Evolutionary conservation across 345 rosid species (phyloP).

Genomic region (Eucalyptus tenuipes): DNA sequence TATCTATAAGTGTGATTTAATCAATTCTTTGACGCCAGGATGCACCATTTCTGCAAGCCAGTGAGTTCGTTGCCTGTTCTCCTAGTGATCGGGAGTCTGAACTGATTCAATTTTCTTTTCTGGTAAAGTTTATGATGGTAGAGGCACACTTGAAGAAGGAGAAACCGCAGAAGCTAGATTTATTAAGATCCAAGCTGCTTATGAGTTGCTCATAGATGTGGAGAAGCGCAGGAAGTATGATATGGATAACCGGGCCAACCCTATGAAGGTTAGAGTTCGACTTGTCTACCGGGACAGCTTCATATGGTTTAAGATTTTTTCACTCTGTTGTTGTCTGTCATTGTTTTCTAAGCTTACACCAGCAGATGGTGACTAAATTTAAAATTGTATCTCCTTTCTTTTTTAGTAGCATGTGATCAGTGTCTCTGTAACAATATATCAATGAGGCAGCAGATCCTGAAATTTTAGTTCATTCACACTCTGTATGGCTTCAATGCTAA

Average conservation of each 20-base stretch:
- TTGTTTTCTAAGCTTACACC: not conserved
- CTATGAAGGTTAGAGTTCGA: conserved; percentile 59
- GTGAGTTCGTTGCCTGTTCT: not conserved
- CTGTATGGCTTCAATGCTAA: not conserved
- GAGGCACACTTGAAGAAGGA: conserved; percentile 85
- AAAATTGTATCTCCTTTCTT: not conserved
- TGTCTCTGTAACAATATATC: not conserved
- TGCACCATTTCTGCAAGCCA: not conserved
- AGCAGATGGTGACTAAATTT: not conserved
- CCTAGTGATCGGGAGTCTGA: not conserved
- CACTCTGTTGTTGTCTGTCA: not conserved
- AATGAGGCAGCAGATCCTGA: not conserved
- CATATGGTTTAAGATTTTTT: not conserved
- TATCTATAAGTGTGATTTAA: not conserved
- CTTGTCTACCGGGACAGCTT: not conserved
- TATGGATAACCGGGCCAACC: conserved; percentile 69
- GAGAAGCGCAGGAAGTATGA: conserved; percentile 71
- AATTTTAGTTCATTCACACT: not conserved
- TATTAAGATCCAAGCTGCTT: conserved; percentile 98
- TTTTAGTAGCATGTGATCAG: not conserved
- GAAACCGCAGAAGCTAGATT: conserved; percentile 94
- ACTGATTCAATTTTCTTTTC: not conserved
- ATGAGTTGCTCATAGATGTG: conserved; percentile 78
- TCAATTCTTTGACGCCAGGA: not conserved
- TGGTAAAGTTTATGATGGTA: conserved; percentile 74